Evolutionary conservation across 1,284 basidiomycete species (phyloP), one percentile per base, ranked within the genome.

Genomic region (Cutaneotrichosporon sp.): DNA sequence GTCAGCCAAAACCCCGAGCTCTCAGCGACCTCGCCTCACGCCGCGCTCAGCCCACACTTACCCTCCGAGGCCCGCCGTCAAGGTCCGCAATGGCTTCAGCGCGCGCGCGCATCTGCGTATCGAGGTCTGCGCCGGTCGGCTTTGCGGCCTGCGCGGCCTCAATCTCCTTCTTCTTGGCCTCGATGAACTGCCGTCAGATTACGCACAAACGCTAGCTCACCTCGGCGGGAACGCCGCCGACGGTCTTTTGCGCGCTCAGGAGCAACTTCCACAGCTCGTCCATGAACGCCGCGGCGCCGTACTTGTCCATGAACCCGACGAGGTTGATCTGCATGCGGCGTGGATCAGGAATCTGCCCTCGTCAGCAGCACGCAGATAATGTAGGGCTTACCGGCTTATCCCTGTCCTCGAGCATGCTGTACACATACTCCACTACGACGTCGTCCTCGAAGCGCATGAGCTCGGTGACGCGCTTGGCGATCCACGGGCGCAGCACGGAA

Each of bases 381-480:
- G 7, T 10, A 30, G 26, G 26, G 2, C 84, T 63, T 60, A 93
- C 90, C n/a, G 88, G 85, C 60, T 86, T 81, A 21, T 82, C 80
- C 45, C 84, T 79, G 64, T 94, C 89, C 71, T 98, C 94, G 8
- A 98, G 77, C 41, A 97, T 80, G 18, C 90, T 89, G 82, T 90
- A 88, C 15, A 90, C 90, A 70, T 96, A 97, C 72, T 97, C 94
- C 22, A 96, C 85, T 26, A 98, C 87, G 36, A 98, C 87, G 68
- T 98, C 94, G 72, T 98, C 94, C 69, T 98, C 94, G 47, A 97
- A 85, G 5, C 91, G 90, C 36, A 94, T 83, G 20, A 97, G 80
- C 63, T 92, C 87, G 4, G 87, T 83, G 51, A 96, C 84, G 69
- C 90, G 89, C 76, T 89, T 89, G 4, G 89, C 85, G 54, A 97